Evolutionary conservation across 352 stramenopile genomes (phyloP).

Genomic region (Phytophthora fragariaefolia): DNA sequence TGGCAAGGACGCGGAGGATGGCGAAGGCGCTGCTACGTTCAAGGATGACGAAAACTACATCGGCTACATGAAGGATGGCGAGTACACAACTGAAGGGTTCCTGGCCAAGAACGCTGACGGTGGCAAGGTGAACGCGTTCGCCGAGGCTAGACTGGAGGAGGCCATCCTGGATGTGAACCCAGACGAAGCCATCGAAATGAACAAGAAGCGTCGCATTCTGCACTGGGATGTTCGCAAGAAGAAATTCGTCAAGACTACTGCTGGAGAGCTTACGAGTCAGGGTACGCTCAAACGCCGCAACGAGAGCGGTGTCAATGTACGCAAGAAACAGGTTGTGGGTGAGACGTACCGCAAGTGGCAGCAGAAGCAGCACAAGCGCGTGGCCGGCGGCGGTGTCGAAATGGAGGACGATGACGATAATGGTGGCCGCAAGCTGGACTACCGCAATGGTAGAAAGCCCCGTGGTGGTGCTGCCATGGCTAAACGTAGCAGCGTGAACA

Average conservation of each 20-base stretch:
- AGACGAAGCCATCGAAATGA: slow-evolving; percentile 97
- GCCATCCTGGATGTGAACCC: slow-evolving; percentile 98
- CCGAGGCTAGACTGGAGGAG: slow-evolving; percentile 92
- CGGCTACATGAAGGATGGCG: slow-evolving; percentile 80
- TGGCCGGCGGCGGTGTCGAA: slow-evolving; percentile 77
- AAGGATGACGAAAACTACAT: slow-evolving; percentile 90
- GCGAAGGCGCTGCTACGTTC: slow-evolving; percentile 46
- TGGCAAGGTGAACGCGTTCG: slow-evolving; percentile 81
- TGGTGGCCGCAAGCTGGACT: slow-evolving; percentile 65
- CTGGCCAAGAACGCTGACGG: slow-evolving; percentile 75
- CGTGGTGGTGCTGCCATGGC: slow-evolving; percentile 37
- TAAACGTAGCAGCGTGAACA: slow-evolving; percentile 67
- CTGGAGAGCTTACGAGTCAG: slow-evolving; percentile 88
- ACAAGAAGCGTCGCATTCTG: slow-evolving; percentile 97
- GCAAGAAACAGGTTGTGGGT: slow-evolving; percentile 90
- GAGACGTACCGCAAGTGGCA: slow-evolving; percentile 96
- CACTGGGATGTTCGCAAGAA: slow-evolving; percentile 99
- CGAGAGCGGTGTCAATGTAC: slow-evolving; percentile 78
- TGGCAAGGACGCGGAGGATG: slow-evolving; percentile 37
- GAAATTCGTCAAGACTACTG: slow-evolving; percentile 95
- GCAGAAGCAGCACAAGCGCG: slow-evolving; percentile 88
- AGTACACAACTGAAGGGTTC: slow-evolving; percentile 81
- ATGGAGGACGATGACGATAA: slow-evolving; percentile 59
- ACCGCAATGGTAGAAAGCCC: slow-evolving; percentile 83
- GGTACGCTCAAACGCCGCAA: slow-evolving; percentile 88